Conservation (phyloP, 495 filamentous ascomycete genomes). For the Acidiella bohemica region DNA sequence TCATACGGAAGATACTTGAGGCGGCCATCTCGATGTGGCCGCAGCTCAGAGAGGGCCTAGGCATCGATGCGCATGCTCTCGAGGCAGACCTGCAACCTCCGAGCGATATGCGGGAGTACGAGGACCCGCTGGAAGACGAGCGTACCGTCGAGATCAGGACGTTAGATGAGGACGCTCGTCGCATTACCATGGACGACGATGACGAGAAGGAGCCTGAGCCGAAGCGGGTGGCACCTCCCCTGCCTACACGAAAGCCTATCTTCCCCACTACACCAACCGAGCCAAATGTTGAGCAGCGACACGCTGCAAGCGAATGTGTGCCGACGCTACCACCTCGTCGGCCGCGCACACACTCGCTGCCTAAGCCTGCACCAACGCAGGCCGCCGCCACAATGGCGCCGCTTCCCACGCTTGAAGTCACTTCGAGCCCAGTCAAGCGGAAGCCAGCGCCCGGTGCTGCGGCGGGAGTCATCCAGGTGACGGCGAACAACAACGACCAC, state of each 20-base stretch:
- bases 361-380: slow-evolving; percentile 3
- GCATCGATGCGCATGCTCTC: slow-evolving; percentile 17
- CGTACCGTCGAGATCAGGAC: slow-evolving; percentile 1
- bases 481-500: neutral
- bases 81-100: slow-evolving; percentile 22
- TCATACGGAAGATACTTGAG: slow-evolving; percentile 32
- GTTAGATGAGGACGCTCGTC: slow-evolving; percentile 15
- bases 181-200: slow-evolving; percentile 26
- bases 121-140: slow-evolving; percentile 28
- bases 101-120: slow-evolving; percentile 25
- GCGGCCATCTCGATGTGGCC: slow-evolving; percentile 30
- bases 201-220: slow-evolving; percentile 15
- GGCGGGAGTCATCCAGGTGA: too few species aligned
- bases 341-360: too few species aligned
- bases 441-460: slow-evolving; percentile 25
- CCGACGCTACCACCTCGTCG: too few species aligned
- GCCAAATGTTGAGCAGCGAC: too few species aligned
- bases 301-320: too few species aligned
- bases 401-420: neutral
- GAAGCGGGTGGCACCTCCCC: slow-evolving; percentile 19
- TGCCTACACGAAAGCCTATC: too few species aligned
- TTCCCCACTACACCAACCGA: too few species aligned
- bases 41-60: slow-evolving; percentile 24
- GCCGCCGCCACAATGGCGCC: slow-evolving; percentile 3
- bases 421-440: slow-evolving; percentile 9